Evolutionary conservation across 257 asterid species (phyloP).

Genomic region (Osmanthus fragrans): DNA sequence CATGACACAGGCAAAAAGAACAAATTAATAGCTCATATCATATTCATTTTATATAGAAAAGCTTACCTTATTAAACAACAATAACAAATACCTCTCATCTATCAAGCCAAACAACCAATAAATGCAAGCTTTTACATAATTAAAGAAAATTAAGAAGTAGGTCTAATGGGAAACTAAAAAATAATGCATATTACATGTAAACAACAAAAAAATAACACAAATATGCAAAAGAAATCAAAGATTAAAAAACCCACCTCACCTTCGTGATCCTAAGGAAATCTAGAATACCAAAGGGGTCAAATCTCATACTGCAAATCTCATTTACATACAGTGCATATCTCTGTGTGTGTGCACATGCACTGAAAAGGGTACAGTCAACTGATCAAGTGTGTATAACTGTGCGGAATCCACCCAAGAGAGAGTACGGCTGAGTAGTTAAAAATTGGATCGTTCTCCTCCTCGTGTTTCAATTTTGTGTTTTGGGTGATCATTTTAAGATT

Average conservation of each 20-base stretch:
- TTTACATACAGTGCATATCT: not conserved
- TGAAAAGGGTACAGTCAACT: not conserved
- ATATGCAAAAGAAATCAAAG: not conserved
- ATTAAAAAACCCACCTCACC: slow-evolving; percentile 33
- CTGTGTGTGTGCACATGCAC: not conserved
- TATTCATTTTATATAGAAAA: not conserved
- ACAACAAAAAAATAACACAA: not conserved
- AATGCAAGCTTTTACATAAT: not conserved
- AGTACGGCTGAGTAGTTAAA: not conserved
- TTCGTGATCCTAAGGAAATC: slow-evolving; percentile 29
- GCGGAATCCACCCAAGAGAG: not conserved
- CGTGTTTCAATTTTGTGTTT: too few species aligned
- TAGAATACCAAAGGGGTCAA: slow-evolving; percentile 27
- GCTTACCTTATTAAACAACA: slow-evolving; percentile 7
- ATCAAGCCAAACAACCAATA: slow-evolving; percentile 19
- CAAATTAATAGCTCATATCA: not conserved
- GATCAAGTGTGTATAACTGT: not conserved
- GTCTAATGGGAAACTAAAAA: not conserved
- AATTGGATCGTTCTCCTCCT: too few species aligned
- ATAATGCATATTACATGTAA: slow-evolving; percentile 18
- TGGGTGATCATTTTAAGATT: too few species aligned
- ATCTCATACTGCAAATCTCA: slow-evolving; percentile 26
- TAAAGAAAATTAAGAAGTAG: slow-evolving; percentile 1
- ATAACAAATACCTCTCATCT: not conserved
- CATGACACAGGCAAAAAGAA: not conserved